These are phyloP conservation scores for Raphanus raphanistrum DNA, from an alignment of 345 rosid genomes.

Conservation along the genomic window DNA sequence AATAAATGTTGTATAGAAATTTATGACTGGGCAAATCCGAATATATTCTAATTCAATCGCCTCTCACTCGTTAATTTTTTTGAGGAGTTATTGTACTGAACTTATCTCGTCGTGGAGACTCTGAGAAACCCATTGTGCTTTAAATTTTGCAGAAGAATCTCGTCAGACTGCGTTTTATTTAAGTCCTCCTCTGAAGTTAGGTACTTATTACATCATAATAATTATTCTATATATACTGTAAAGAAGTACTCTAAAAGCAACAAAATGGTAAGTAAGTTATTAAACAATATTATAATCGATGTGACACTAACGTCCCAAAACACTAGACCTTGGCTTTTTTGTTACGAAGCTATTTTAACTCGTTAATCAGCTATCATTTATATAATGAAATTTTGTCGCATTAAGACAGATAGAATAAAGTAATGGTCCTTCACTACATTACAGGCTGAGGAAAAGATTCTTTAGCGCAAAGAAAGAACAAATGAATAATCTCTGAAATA, in stretches of 20 bases:
- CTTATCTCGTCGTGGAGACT: conserved; percentile 16
- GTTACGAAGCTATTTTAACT: background rate
- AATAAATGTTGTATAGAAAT: background rate
- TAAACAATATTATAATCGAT: background rate
- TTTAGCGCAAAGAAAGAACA: background rate
- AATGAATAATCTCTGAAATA: background rate
- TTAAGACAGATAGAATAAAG: background rate
- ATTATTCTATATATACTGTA: background rate
- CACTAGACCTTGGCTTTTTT: background rate
- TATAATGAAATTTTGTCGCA: background rate
- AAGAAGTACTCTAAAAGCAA: background rate
- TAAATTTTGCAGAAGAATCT: conserved; percentile 30
- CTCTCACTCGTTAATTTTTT: background rate
- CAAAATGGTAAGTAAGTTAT: background rate
- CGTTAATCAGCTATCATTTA: background rate
- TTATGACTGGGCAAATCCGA: background rate
- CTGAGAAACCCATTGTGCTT: conserved; percentile 20
- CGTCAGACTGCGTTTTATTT: conserved; percentile 13
- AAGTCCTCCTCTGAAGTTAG: background rate
- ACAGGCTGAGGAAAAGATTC: background rate
- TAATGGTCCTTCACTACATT: background rate
- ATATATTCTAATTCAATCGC: background rate
- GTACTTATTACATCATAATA: background rate
- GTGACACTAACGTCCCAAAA: conserved; percentile 16
- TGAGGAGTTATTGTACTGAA: background rate